Conservation (phyloP, 2,329 filamentous ascomycete species). For the Aureobasidium uvarum region DNA sequence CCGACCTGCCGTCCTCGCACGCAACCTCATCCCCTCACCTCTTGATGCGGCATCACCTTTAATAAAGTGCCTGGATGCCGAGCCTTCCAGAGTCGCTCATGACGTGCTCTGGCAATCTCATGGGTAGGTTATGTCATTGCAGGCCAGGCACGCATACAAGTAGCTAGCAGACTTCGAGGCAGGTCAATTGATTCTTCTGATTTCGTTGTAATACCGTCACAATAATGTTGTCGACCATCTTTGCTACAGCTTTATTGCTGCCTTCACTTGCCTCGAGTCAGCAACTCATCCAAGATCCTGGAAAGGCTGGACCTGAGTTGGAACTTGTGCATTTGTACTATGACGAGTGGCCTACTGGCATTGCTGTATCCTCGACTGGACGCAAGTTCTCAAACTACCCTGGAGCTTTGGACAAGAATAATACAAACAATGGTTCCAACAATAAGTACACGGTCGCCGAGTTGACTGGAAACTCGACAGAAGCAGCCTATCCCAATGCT, state of each 20-base stretch:
- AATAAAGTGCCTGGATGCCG: slow-evolving; percentile 15
- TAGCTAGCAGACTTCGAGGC: slow-evolving; percentile 21
- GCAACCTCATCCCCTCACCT: neutral
- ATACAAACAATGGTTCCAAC: slow-evolving; percentile 45
- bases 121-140: slow-evolving; percentile 19
- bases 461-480: slow-evolving; percentile 45
- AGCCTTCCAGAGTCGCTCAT: slow-evolving; percentile 9
- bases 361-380: slow-evolving; percentile 52
- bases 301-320: slow-evolving; percentile 44
- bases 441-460: slow-evolving; percentile 52
- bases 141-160: slow-evolving; percentile 17
- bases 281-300: slow-evolving; percentile 38
- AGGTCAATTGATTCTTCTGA: neutral
- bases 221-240: slow-evolving; percentile 12
- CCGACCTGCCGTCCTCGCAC: slow-evolving; percentile 12
- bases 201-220: neutral
- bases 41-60: neutral
- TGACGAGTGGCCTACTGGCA: slow-evolving; percentile 52
- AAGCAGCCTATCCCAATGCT: slow-evolving; percentile 45
- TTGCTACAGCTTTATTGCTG: slow-evolving; percentile 12
- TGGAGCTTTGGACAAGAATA: slow-evolving; percentile 49
- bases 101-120: slow-evolving; percentile 12
- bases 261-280: slow-evolving; percentile 9
- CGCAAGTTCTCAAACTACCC: slow-evolving; percentile 56
- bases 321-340: slow-evolving; percentile 54